Conservation (phyloP, 306 rosid species). For the Elaeagnus macrophylla region DNA sequence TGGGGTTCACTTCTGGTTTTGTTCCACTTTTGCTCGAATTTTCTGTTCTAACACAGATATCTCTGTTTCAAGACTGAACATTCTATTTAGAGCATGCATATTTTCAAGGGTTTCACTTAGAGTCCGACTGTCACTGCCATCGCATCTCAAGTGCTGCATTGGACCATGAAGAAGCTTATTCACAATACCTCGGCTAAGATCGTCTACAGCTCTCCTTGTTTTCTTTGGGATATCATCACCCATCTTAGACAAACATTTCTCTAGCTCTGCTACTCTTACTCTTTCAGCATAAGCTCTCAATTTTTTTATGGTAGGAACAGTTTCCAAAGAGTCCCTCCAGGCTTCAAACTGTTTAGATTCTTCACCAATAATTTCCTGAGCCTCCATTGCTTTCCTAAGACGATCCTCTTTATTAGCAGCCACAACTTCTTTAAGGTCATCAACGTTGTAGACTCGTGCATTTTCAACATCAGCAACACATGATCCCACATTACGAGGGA, state of each 20-base stretch:
- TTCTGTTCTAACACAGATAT: conserved; percentile 82
- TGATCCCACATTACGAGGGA: conserved; percentile 87
- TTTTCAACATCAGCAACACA: conserved; percentile 63
- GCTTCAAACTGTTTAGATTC: conserved; percentile 94
- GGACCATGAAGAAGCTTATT: conserved; percentile 98
- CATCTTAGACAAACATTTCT: conserved; percentile 87
- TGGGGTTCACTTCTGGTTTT: conserved; percentile 51
- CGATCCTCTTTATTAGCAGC: conserved; percentile 99
- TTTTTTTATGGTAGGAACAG: conserved; percentile 96
- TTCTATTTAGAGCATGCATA: conserved; percentile 95
- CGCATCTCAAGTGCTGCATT: conserved; percentile 96
- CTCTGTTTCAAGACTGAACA: conserved; percentile 95
- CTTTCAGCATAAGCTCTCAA: conserved; percentile 95
- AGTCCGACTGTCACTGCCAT: conserved; percentile 89
- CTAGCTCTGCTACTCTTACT: conserved; percentile 84
- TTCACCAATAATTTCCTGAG: conserved; percentile 76
- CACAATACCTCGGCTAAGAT: conserved; percentile 93
- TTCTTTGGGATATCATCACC: conserved; percentile 92
- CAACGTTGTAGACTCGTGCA: conserved; percentile 70
- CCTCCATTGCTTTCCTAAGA: conserved; percentile 86
- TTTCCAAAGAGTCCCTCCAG: conserved; percentile 97
- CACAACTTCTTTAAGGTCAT: conserved; percentile 94
- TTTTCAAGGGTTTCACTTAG: conserved; percentile 89
- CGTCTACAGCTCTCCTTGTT: conserved; percentile 83
- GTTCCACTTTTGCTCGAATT: conserved; percentile 93